Percentiles rank a stretch among this genome's conserved stretches.
phyloP scores from a whole-genome alignment of 129 eudicot species.

The Flaveria brownii region DNA sequence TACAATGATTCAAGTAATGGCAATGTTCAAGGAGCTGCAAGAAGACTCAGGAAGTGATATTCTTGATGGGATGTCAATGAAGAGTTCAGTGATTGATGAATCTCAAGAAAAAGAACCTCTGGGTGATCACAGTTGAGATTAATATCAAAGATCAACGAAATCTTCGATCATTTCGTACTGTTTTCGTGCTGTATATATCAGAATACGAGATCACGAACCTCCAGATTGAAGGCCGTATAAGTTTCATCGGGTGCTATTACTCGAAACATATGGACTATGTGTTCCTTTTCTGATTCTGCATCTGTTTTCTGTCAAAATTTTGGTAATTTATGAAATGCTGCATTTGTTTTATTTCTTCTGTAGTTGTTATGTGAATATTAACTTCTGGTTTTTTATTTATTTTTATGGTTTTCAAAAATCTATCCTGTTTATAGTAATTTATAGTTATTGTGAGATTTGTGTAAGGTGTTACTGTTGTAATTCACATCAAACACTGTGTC shows the following conservation, averaged over 20 bases:
- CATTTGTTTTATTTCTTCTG: slow-evolving; percentile 32
- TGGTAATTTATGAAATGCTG: slow-evolving; percentile 42
- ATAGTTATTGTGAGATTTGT: no score
- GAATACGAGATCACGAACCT: slow-evolving; percentile 24
- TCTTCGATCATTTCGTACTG: slow-evolving; percentile 10
- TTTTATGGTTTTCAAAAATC: background rate
- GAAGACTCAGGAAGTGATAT: slow-evolving; percentile 79
- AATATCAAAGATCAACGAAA: background rate
- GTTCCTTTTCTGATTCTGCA: slow-evolving; percentile 38
- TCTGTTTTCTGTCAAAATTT: slow-evolving; percentile 54
- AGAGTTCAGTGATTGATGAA: slow-evolving; percentile 71
- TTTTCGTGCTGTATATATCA: slow-evolving; percentile 49
- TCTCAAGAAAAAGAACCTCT: slow-evolving; percentile 60
- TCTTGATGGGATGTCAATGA: slow-evolving; percentile 75
- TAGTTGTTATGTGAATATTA: slow-evolving; percentile 33
- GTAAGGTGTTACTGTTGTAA: background rate
- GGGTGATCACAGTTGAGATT: slow-evolving; percentile 35
- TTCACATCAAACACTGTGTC: background rate
- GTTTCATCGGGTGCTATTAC: slow-evolving; percentile 21
- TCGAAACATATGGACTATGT: slow-evolving; percentile 18
- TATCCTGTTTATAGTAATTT: no score
- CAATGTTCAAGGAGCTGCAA: slow-evolving; percentile 79
- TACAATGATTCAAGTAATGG: slow-evolving; percentile 91
- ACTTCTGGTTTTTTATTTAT: slow-evolving; percentile 20
- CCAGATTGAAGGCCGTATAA: slow-evolving; percentile 18